Base-by-base conservation (phyloP, 2,329 filamentous ascomycete genomes). In the Simplicillium sp. region DNA sequence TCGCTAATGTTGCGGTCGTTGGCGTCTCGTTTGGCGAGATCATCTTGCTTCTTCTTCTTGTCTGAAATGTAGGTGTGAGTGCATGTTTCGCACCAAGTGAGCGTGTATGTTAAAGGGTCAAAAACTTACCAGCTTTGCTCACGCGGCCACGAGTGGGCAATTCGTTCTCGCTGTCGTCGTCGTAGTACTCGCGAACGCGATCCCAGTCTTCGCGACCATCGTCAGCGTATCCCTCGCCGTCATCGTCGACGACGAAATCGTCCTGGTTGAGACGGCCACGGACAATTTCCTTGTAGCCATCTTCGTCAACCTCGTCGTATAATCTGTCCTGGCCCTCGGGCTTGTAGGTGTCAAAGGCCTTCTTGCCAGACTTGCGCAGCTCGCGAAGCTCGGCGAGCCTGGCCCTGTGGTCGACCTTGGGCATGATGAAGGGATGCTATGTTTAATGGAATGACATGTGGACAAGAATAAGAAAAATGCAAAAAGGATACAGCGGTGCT, bases 171-270 rank as follows among this genome's bases (percentile, higher is more conserved):
- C 94, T 87, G 46, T 80, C 89, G 45, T 92, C 87, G 29, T 81
- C 84, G 46, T 82, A 75, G 59, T 83, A 77, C 47, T 74, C 70
- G 44, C 71, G 71, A 48, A 82, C 73, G 52, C 84, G 77, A 62
- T 90, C 81, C 89, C 90, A 90, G 53, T 97, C 92, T 64, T 95
- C 89, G 41, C 92, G 82, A 45, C 92, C 92, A 57, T 97, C 92
- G 59, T 97, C 90, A 49, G 87, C 90, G 56, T 98, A 98, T 31
- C 92, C 90, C 58, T 90, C 87, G 55, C 90, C 90, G 67, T 96
- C 94, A 66, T 98, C 92, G 67, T 97, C 92, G 45, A 98, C 89
- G 39, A 98, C 90, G 55, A 98, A 98, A 65, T 98, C 92, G 54
- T 98, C 92, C 54, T 94, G 75, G 56, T 97, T 86, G 39, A 98